These are phyloP conservation scores for Piedraia hortae DNA, from an alignment of 2,329 filamentous ascomycete species.

Conservation along the genomic window DNA sequence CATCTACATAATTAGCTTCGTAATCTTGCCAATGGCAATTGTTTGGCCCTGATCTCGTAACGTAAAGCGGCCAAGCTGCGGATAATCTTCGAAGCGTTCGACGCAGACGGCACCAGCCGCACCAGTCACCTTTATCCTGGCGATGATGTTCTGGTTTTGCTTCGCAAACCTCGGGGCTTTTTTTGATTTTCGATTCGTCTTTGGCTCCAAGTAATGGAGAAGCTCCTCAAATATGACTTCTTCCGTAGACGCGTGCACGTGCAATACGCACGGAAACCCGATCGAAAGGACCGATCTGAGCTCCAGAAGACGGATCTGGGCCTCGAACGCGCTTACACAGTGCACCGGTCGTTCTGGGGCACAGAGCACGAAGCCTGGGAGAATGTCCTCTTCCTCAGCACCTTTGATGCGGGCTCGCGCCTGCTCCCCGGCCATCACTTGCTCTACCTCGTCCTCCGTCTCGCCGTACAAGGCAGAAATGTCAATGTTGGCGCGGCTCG, in stretches of 20 bases:
- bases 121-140: slow-evolving; percentile 62
- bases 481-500: slow-evolving; percentile 57
- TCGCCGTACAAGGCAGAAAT: slow-evolving; percentile 78
- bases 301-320: slow-evolving; percentile 85
- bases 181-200: slow-evolving; percentile 82
- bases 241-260: slow-evolving; percentile 92
- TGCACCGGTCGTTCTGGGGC: slow-evolving; percentile 83
- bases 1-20: slow-evolving; percentile 51
- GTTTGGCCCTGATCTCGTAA: slow-evolving; percentile 81
- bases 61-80: slow-evolving; percentile 77
- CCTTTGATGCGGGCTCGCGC: slow-evolving; percentile 76
- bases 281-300: slow-evolving; percentile 81
- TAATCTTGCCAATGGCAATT: slow-evolving; percentile 98
- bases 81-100: slow-evolving; percentile 85
- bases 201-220: slow-evolving; percentile 85
- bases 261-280: slow-evolving; percentile 91
- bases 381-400: slow-evolving; percentile 88
- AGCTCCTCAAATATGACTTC: slow-evolving; percentile 78
- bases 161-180: slow-evolving; percentile 72
- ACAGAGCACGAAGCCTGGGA: slow-evolving; percentile 87
- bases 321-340: slow-evolving; percentile 71
- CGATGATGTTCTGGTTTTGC: slow-evolving; percentile 64
- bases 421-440: slow-evolving; percentile 79
- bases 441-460: slow-evolving; percentile 68
- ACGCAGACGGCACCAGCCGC: slow-evolving; percentile 71